A percentile compares a stretch with the other conserved stretches of the same genome.
phyloP scores from a whole-genome alignment of 768 basidiomycete species.

The Lyophyllum decastes region DNA sequence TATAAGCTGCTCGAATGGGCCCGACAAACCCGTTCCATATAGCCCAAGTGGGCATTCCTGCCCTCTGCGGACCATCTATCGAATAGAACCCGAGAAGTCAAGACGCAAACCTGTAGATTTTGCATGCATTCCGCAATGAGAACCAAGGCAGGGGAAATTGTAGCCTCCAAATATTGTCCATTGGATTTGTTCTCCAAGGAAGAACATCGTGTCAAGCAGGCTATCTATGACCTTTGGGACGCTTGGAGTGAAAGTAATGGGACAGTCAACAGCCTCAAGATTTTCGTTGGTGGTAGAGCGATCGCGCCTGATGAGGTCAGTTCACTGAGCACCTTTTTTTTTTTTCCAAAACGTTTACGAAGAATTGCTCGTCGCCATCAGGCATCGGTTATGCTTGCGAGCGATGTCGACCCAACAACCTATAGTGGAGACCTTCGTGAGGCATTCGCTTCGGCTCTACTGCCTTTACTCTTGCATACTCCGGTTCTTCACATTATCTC shows the following conservation, averaged over 20 bases:
- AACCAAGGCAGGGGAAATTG: constrained; percentile 34
- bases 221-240: constrained; percentile 71
- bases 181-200: constrained; percentile 87
- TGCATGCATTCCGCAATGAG: constrained; percentile 82
- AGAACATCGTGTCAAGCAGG: constrained; percentile 55
- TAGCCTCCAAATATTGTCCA: constrained; percentile 71
- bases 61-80: constrained; percentile 68
- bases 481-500: constrained; percentile 56
- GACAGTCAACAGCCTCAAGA: constrained; percentile 74
- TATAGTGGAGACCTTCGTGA: constrained; percentile 39
- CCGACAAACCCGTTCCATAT: background rate
- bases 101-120: constrained; percentile 80
- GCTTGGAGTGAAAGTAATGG: constrained; percentile 70
- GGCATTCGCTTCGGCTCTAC: constrained; percentile 50
- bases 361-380: too few species aligned
- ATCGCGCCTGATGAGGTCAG: constrained; percentile 62
- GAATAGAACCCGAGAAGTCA: constrained; percentile 51
- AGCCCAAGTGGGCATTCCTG: constrained; percentile 99
- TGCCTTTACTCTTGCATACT: constrained; percentile 48
- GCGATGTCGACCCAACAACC: constrained; percentile 14
- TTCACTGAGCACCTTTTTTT: background rate
- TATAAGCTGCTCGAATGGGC: background rate
- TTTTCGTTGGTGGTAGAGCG: constrained; percentile 71
- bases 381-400: constrained; percentile 30
- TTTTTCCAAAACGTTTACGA: too few species aligned